Percentiles rank a stretch among this genome's conserved stretches.
Evolutionary conservation across 495 filamentous ascomycete genomes (phyloP).

Genomic region (Penicillium angulare): DNA sequence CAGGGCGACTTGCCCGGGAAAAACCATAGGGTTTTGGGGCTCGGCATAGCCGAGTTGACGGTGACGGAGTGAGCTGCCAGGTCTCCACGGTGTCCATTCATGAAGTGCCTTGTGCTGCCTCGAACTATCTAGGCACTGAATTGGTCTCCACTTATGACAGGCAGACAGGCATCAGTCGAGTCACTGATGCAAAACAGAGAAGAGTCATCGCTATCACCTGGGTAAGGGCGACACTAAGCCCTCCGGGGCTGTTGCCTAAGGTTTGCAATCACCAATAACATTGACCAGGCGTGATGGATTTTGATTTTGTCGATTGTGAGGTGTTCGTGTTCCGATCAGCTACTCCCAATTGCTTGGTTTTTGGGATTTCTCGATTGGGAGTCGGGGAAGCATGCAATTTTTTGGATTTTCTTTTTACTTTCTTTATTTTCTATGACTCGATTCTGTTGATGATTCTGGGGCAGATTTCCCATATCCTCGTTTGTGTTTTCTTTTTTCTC

Average conservation of each 20-base stretch:
- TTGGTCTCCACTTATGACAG: background rate
- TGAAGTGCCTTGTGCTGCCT: slow-evolving; percentile 21
- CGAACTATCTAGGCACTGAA: slow-evolving; percentile 2
- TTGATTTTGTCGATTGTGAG: background rate
- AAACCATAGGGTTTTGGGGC: slow-evolving; percentile 9
- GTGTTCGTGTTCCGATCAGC: no score
- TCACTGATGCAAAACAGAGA: background rate
- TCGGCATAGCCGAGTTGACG: slow-evolving; percentile 11
- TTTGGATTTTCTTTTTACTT: no score
- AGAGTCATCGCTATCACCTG: background rate
- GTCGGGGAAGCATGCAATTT: no score
- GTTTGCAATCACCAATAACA: background rate
- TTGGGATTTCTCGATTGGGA: no score
- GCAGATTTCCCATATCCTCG: no score
- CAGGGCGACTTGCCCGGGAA: slow-evolving; percentile 6
- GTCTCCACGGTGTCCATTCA: background rate
- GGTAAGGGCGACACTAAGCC: slow-evolving; percentile 8
- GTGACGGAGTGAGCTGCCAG: slow-evolving; percentile 13
- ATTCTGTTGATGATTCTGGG: no score
- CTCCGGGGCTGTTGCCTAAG: slow-evolving; percentile 28
- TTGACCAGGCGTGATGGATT: no score
- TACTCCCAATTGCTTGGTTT: no score
- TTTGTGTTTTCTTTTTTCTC: no score
- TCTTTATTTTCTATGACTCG: background rate
- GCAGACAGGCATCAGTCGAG: background rate